These are phyloP conservation scores for Stephania japonica DNA, from an alignment of 164 flowering plant species.

Conservation along the genomic window DNA sequence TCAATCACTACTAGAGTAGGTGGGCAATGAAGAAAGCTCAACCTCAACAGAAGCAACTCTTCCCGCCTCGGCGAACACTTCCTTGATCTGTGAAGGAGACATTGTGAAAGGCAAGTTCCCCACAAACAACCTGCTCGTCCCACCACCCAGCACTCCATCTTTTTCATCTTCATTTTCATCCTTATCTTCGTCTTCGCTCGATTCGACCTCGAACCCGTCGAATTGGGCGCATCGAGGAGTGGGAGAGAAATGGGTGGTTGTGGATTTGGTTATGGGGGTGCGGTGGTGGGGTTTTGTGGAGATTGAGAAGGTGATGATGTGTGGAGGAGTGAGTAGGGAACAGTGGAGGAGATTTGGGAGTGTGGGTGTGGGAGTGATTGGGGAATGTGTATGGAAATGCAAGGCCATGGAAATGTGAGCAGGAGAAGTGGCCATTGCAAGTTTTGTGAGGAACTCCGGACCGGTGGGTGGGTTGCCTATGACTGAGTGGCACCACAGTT, in stretches of 20 bases:
- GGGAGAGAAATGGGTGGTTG: constrained; percentile 8
- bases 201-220: constrained; percentile 15
- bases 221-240: constrained; percentile 10
- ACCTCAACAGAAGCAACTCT: constrained; percentile 56
- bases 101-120: constrained; percentile 77
- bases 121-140: constrained; percentile 51
- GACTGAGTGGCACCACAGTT: no score
- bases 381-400: no score
- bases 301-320: no score
- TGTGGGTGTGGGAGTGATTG: no score
- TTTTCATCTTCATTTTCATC: constrained; percentile 24
- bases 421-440: no score
- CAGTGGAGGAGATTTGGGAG: no score
- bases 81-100: constrained; percentile 52
- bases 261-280: constrained; percentile 15
- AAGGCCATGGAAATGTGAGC: no score
- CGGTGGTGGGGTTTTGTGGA: no score
- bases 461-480: no score
- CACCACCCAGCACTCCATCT: constrained; percentile 8
- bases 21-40: not conserved
- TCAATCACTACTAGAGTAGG: no score
- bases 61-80: constrained; percentile 68
- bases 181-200: constrained; percentile 17
- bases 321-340: no score
- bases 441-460: no score